phyloP scores from a whole-genome alignment of 331 rosid species.

The Arachis monticola region DNA sequence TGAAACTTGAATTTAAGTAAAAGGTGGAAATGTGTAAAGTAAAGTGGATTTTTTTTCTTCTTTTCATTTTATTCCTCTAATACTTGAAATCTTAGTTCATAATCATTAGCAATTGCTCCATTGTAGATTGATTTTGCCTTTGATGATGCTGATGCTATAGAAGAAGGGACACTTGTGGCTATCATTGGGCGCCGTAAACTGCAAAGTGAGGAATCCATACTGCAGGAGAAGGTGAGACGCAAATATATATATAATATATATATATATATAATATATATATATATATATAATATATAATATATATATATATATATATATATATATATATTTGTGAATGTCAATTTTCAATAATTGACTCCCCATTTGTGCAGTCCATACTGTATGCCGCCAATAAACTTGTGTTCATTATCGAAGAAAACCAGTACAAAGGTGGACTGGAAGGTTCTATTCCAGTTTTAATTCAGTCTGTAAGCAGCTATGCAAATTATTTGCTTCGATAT shows the following conservation, averaged over 20 bases:
- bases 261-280: too few relatives aligned
- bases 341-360: constrained; percentile 22
- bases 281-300: too few relatives aligned
- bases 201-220: constrained; percentile 68
- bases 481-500: constrained; percentile 30
- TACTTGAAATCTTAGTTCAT: constrained; percentile 21
- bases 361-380: constrained; percentile 64
- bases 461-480: constrained; percentile 71
- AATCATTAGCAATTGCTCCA: constrained; percentile 41
- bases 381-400: constrained; percentile 65
- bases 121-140: constrained; percentile 70
- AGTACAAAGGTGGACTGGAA: constrained; percentile 71
- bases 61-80: not conserved
- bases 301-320: too few relatives aligned
- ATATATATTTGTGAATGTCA: constrained; percentile 18
- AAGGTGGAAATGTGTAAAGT: too few relatives aligned
- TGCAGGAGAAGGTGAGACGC: constrained; percentile 71
- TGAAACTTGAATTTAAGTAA: too few relatives aligned
- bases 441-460: constrained; percentile 90
- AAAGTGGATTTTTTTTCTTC: too few relatives aligned
- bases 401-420: constrained; percentile 70
- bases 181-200: constrained; percentile 70
- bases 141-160: constrained; percentile 68
- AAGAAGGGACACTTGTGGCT: constrained; percentile 70
- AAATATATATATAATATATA: too few relatives aligned